Evolutionary conservation across 148 eudicot species (phyloP), one percentile per base, ranked within the genome.

Genomic region (Arbutus unedo): DNA sequence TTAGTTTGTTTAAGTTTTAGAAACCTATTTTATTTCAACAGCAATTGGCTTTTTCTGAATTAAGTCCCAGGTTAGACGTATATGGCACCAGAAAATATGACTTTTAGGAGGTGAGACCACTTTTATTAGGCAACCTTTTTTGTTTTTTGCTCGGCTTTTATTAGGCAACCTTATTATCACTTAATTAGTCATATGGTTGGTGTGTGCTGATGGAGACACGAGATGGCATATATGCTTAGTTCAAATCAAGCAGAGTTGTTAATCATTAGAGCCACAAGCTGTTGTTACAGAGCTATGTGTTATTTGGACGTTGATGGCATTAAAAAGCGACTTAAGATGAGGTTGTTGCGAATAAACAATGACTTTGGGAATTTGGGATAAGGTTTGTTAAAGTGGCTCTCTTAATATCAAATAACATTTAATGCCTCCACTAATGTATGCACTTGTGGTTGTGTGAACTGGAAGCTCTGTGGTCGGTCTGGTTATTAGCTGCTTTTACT

Each of bases 241-340:
- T 53, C n/a, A 45, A 25, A 15, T 31, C 57, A 51, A 19, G 7
- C 6, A 25, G 38, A 18, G 8, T 19, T 5, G 11, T 13, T 48
- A 48, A 50, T 8, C 3, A 11, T 13, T 16, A 6, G 0, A 48
- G 41, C n/a, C 19, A n/a, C 3, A 21, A 75, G 43, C 48, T 75
- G 48, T 48, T 71, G 19, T 60, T 8, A n/a, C 21, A n/a, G 66
- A 19, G 3, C 7, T 2, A 0, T 60, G 43, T 66, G 43, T 21
- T 25, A 25, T 66, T 25, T 21, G 43, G 71, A 25, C 23, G 71
- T 66, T 66, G 71, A 25, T 66, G 71, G 71, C 41, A 25, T 44
- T 74, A 21, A 8, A n/a, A 74, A 49, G 21, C 13, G 57, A n/a
- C 57, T n/a, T 74, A 54, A 77, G 79, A 13, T 54, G 79, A 53